Evolutionary conservation across 768 basidiomycete genomes (phyloP), one percentile per base, ranked within the genome.

Genomic region (Phylloporus sp.): DNA sequence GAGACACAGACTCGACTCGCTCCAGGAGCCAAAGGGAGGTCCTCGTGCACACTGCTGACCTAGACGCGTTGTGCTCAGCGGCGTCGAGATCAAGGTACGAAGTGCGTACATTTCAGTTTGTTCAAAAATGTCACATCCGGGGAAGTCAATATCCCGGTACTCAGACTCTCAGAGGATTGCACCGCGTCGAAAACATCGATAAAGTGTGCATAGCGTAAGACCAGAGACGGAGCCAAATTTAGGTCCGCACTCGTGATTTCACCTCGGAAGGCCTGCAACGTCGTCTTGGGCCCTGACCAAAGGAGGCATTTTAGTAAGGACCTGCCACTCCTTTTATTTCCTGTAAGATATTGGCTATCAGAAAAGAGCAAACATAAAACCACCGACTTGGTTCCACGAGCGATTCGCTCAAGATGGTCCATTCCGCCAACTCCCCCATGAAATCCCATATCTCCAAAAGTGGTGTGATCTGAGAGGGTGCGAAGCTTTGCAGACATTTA

Each of bases 201-300:
- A 38, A 57, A 57, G 15, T 49, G 55, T n/a, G 43, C 41, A 21
- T 53, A 57, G 4, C 10, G 27, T 3, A 23, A 43, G 34, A 21
- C 40, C 33, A 31, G 43, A 44, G 15, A 53, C 41, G 11, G n/a
- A n/a, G n/a, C n/a, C n/a, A 49, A 15, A 35, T 53, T 57, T 15
- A 29, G 44, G 24, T 53, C 55, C 3, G 53, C 15, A 14, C n/a
- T 36, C 6, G 23, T 35, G 29, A 49, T 9, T 17, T 53, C 32
- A 10, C 47, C 55, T 24, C 24, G 44, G 15, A 57, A 57, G 10
- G 55, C 55, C 17, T 24, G 46, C 18, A 53, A 22, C 9, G 38
- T 57, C 6, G 26, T 36, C 1, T 9, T 14, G 1, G 55, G 50
- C 6, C 55, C 55, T 0, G 50, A 57, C 55, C 55, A 53, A n/a